Percentiles rank a stretch among this genome's conserved stretches.
phyloP scores from a whole-genome alignment of 225 moss, liverwort and hornwort species.

The Pseudisothecium myosuroides region DNA sequence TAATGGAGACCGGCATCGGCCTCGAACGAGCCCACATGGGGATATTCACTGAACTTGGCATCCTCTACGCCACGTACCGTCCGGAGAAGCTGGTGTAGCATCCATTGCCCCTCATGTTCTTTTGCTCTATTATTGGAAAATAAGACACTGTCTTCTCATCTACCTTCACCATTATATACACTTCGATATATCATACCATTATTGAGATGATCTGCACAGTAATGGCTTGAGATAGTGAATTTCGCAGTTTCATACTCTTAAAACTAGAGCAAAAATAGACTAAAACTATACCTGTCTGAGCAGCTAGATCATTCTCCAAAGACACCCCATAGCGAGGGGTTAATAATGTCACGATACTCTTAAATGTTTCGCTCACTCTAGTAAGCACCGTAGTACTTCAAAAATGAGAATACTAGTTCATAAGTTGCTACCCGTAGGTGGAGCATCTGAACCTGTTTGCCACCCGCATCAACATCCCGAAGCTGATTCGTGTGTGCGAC shows the following conservation, averaged over 20 bases:
- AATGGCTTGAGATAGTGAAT: neutral
- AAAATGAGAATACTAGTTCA: neutral
- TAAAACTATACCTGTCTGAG: neutral
- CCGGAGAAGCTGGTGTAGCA: conserved; percentile 85
- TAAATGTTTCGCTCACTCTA: neutral
- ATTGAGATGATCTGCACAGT: too few species aligned
- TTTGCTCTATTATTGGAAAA: neutral
- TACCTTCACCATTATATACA: neutral
- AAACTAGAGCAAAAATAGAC: neutral
- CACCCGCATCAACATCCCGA: conserved; percentile 78
- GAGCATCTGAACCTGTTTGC: conserved; percentile 83
- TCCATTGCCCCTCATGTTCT: neutral
- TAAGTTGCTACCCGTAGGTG: conserved; percentile 10
- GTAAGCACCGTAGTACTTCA: neutral
- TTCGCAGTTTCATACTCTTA: neutral
- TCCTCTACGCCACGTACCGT: conserved; percentile 67
- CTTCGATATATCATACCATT: neutral
- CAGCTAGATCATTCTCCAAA: neutral
- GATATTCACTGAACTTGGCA: conserved; percentile 86
- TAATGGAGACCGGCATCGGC: conserved; percentile 83
- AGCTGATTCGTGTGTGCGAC: conserved; percentile 79
- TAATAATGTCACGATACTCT: neutral
- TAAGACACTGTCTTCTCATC: neutral
- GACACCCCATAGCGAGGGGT: neutral
- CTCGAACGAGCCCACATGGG: conserved; percentile 96